Evolutionary conservation across 768 basidiomycete species (phyloP).

Genomic region (Lanmaoa rubissima): DNA sequence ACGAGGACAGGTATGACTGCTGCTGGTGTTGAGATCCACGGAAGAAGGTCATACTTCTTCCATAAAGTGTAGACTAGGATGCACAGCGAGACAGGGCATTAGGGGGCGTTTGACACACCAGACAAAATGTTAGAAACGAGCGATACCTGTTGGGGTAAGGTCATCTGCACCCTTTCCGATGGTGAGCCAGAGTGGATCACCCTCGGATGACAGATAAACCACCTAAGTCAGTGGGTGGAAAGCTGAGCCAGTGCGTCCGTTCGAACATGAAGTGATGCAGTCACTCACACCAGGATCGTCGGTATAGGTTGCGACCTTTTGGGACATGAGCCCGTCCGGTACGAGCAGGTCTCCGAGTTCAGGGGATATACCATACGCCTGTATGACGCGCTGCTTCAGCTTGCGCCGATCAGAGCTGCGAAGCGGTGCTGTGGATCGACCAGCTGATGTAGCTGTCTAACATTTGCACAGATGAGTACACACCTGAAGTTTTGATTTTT

Average conservation of each 20-base stretch:
- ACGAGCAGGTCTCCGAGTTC: conserved; percentile 70
- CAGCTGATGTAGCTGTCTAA: not conserved
- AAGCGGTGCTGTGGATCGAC: conserved; percentile 48
- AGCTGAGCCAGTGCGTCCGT: not conserved
- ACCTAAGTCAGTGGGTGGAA: conserved; percentile 39
- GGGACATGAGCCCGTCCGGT: conserved; percentile 66
- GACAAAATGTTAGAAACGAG: not conserved
- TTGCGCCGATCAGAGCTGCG: conserved; percentile 73
- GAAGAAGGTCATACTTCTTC: conserved; percentile 68
- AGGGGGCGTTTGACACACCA: not conserved
- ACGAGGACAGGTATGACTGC: conserved; percentile 69
- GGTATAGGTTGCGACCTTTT: conserved; percentile 65
- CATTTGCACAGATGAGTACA: not conserved
- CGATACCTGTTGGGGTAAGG: conserved; percentile 66
- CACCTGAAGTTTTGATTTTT: conserved; percentile 65
- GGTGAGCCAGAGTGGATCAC: conserved; percentile 79
- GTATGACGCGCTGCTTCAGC: conserved; percentile 56
- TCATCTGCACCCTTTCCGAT: conserved; percentile 65
- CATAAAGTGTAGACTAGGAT: conserved; percentile 69
- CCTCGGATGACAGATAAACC: conserved; percentile 59
- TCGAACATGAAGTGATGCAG: not conserved
- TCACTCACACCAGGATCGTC: conserved; percentile 59
- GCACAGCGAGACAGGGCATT: not conserved
- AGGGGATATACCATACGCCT: conserved; percentile 44
- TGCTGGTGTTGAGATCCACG: conserved; percentile 67